These are phyloP conservation scores for Alternaria sp. DNA, from an alignment of 2,329 filamentous ascomycete genomes.

Conservation along the genomic window DNA sequence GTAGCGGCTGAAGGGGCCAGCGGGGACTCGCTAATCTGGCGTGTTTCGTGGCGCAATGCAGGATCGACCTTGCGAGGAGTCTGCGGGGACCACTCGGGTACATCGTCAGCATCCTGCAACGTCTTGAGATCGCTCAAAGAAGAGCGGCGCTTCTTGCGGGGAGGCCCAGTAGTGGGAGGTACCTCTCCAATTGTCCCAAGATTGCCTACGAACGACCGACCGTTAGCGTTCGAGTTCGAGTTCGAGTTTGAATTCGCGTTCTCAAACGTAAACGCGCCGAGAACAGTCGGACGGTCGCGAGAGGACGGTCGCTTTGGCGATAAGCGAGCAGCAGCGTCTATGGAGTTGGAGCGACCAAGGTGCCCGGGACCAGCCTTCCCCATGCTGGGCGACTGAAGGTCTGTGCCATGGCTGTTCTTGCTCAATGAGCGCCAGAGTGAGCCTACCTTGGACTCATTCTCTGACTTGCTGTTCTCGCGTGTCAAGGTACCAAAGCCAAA, in stretches of 20 bases:
- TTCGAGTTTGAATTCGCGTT: constrained; percentile 37
- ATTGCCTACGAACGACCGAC: constrained; percentile 31
- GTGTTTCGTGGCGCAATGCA: constrained; percentile 22
- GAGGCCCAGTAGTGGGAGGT: constrained; percentile 45
- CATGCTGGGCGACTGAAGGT: constrained; percentile 64
- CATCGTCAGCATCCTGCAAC: constrained; percentile 64
- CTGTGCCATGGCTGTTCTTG: constrained; percentile 65
- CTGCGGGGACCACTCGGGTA: constrained; percentile 47
- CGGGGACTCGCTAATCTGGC: constrained; percentile 38
- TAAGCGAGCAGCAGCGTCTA: constrained; percentile 69
- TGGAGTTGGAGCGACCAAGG: constrained; percentile 75
- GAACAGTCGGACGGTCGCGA: constrained; percentile 59
- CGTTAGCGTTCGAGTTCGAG: constrained; percentile 44
- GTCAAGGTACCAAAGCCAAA: constrained; percentile 80
- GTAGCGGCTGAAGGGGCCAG: constrained; percentile 34
- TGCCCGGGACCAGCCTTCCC: constrained; percentile 63
- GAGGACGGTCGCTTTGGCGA: constrained; percentile 61
- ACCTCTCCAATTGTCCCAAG: constrained; percentile 61
- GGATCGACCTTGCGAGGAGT: constrained; percentile 42
- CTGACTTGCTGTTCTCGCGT: constrained; percentile 78
- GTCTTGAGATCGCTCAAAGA: constrained; percentile 85
- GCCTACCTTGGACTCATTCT: constrained; percentile 70
- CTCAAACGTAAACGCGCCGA: constrained; percentile 57
- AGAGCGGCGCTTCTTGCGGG: constrained; percentile 80
- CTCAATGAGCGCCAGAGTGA: constrained; percentile 89